These are phyloP conservation scores for Solanum aculeatissimum DNA, from an alignment of 305 asterid species.

Conservation along the genomic window DNA sequence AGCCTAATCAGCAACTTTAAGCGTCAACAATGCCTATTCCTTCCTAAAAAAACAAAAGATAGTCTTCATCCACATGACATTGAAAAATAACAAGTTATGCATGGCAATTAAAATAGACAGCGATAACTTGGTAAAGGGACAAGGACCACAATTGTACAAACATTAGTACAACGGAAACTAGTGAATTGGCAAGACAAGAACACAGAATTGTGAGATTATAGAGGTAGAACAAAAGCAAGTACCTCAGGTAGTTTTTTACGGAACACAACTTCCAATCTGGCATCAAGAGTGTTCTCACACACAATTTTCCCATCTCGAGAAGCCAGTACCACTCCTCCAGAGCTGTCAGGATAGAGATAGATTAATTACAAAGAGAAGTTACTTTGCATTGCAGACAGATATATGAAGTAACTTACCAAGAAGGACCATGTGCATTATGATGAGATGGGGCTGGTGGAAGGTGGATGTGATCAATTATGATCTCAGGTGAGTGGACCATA, in stretches of 20 bases:
- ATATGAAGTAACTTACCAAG: slow-evolving; percentile 30
- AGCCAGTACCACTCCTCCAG: neutral
- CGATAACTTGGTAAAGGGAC: neutral
- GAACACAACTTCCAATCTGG: neutral
- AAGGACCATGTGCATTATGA: slow-evolving; percentile 40
- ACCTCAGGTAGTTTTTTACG: neutral
- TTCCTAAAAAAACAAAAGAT: neutral
- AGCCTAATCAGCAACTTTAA: neutral
- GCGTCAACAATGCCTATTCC: neutral
- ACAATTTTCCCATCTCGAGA: neutral
- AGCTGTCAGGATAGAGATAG: slow-evolving; percentile 2
- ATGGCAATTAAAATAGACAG: neutral
- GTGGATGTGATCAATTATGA: slow-evolving; percentile 45
- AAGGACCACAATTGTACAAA: neutral
- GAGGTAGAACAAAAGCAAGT: neutral
- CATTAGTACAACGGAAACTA: neutral
- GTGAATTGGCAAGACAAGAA: neutral
- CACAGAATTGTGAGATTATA: neutral
- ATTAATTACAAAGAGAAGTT: neutral
- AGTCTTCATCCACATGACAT: neutral
- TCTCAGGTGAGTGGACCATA: slow-evolving; percentile 57
- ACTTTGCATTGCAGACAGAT: neutral
- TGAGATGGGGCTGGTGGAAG: slow-evolving; percentile 77
- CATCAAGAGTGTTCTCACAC: neutral
- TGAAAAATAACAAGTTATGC: neutral